Percentiles rank a stretch among this genome's conserved stretches.
Evolutionary conservation across 192 early-diverging fungal species (phyloP).

Genomic region (Linnemannia schmuckeri): DNA sequence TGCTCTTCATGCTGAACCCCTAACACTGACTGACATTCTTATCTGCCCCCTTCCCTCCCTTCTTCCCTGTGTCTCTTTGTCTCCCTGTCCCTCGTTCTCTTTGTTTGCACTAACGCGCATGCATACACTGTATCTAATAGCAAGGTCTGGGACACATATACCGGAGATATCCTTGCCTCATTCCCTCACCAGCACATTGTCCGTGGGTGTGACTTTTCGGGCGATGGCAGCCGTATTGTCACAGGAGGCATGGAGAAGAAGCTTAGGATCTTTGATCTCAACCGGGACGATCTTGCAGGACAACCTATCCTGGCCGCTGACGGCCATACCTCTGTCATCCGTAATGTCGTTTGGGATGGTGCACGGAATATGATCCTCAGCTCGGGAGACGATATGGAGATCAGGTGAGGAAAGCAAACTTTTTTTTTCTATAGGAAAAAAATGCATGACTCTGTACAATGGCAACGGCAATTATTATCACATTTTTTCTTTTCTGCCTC

Average conservation of each 20-base stretch:
- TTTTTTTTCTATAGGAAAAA: neutral
- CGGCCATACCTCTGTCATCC: slow-evolving; percentile 71
- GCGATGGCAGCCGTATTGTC: slow-evolving; percentile 77
- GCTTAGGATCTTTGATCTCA: slow-evolving; percentile 84
- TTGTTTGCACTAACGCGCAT: neutral
- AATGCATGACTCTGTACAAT: neutral
- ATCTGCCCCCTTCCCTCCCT: slow-evolving; percentile 7
- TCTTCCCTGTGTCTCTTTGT: slow-evolving; percentile 5
- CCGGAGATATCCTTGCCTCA: slow-evolving; percentile 76
- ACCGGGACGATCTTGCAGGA: slow-evolving; percentile 57
- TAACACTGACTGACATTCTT: neutral
- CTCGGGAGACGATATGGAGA: slow-evolving; percentile 71
- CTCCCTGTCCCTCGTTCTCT: slow-evolving; percentile 6
- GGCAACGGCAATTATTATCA: neutral
- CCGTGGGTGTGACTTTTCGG: slow-evolving; percentile 83
- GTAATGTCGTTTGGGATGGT: slow-evolving; percentile 74
- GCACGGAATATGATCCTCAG: slow-evolving; percentile 67
- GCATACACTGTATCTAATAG: slow-evolving; percentile 30
- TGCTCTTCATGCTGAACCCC: neutral
- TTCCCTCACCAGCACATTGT: slow-evolving; percentile 88
- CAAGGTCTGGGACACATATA: slow-evolving; percentile 90
- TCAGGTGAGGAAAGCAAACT: slow-evolving; percentile 44
- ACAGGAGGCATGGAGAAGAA: slow-evolving; percentile 90
- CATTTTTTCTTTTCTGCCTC: neutral
- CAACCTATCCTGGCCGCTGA: slow-evolving; percentile 60